Percentiles rank a stretch among this genome's conserved stretches.
Conservation (phyloP, 192 early-diverging fungal genomes). For the Linnemannia schmuckeri region DNA sequence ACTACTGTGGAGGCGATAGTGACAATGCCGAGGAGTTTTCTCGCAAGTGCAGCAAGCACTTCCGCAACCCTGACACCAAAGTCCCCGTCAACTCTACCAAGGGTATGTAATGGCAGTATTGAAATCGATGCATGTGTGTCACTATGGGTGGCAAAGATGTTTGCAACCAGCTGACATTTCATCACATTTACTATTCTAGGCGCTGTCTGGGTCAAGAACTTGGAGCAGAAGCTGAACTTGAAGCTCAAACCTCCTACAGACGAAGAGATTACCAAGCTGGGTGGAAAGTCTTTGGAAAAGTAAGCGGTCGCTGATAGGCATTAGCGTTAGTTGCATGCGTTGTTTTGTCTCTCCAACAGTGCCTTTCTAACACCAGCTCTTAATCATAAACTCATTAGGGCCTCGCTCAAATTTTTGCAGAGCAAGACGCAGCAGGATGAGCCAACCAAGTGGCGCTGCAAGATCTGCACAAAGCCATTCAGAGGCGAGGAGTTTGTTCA, state of each 20-base stretch:
- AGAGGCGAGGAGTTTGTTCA: slow-evolving; percentile 92
- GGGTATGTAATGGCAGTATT: slow-evolving; percentile 3
- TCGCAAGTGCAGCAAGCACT: slow-evolving; percentile 74
- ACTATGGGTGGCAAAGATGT: neutral
- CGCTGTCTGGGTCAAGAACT: slow-evolving; percentile 65
- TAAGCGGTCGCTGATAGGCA: slow-evolving; percentile 30
- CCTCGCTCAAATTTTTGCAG: slow-evolving; percentile 67
- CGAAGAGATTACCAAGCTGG: slow-evolving; percentile 62
- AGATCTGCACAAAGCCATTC: slow-evolving; percentile 93
- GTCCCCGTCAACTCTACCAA: slow-evolving; percentile 39
- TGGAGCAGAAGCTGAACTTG: slow-evolving; percentile 68
- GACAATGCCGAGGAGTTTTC: slow-evolving; percentile 87
- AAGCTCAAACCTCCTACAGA: slow-evolving; percentile 58
- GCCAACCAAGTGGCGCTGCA: slow-evolving; percentile 90
- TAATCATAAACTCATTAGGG: slow-evolving; percentile 23
- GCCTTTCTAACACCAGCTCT: no score
- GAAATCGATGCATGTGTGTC: neutral
- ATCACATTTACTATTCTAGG: slow-evolving; percentile 32
- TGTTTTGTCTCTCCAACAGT: neutral
- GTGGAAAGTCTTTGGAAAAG: slow-evolving; percentile 65
- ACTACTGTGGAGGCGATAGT: slow-evolving; percentile 91
- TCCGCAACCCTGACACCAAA: slow-evolving; percentile 43
- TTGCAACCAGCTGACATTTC: neutral
- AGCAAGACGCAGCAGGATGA: slow-evolving; percentile 70
- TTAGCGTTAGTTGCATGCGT: neutral